Evolutionary conservation across 108 stramenopile genomes (phyloP).

Genomic region (Aureococcus anophagefferens): DNA sequence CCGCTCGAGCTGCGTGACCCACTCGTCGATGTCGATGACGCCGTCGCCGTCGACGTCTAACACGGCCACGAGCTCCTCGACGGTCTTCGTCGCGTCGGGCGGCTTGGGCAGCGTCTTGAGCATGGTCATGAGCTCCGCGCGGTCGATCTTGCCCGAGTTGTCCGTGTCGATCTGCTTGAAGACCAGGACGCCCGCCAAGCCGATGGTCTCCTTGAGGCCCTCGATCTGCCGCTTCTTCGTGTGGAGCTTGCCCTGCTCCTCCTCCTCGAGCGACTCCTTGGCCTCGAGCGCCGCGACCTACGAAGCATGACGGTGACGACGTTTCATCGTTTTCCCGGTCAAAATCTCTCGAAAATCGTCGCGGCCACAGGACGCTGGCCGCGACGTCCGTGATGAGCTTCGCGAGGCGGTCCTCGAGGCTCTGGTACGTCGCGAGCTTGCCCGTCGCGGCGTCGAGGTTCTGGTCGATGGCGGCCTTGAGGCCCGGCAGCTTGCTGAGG

Average conservation of each 20-base stretch:
- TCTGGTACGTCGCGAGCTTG: constrained; percentile 1
- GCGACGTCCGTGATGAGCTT: background rate
- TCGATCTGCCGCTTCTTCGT: background rate
- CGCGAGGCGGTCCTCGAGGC: constrained; percentile 1
- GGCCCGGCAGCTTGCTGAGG: background rate
- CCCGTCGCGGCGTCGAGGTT: constrained; percentile 1
- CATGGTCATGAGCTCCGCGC: constrained; percentile 14
- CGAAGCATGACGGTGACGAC: too few species aligned
- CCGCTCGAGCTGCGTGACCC: too few species aligned
- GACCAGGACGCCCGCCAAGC: constrained; percentile 6
- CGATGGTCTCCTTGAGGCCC: background rate
- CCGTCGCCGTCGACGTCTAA: constrained; percentile 10
- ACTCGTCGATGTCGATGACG: constrained; percentile 9
- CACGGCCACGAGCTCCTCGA: constrained; percentile 6
- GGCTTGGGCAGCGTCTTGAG: background rate
- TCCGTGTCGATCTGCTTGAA: constrained; percentile 18
- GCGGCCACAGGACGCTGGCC: too few species aligned
- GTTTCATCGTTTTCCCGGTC: too few species aligned
- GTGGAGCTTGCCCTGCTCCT: background rate
- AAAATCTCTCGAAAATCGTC: too few species aligned
- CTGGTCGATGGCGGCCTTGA: constrained; percentile 4
- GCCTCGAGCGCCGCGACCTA: too few species aligned
- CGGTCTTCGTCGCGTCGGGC: background rate
- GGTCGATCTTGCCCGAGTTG: background rate
- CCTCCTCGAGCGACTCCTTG: too few species aligned